phyloP scores from a whole-genome alignment of 2,329 filamentous ascomycete species.

The Curvularia sp. region DNA sequence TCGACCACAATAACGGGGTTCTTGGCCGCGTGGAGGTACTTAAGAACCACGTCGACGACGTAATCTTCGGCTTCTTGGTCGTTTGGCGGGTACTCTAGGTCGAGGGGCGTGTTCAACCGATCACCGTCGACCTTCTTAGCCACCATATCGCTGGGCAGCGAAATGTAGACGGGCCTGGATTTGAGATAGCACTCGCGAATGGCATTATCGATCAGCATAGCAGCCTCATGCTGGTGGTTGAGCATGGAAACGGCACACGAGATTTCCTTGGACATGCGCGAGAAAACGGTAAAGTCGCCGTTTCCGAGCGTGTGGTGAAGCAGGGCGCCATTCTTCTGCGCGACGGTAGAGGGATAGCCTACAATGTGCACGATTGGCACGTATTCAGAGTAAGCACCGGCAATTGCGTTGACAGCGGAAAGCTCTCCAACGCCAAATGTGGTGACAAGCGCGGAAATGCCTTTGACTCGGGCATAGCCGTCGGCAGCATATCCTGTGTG shows the following conservation, averaged over 20 bases:
- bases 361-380: constrained; percentile 58
- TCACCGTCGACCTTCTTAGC: constrained; percentile 76
- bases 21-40: constrained; percentile 74
- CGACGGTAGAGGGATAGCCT: constrained; percentile 52
- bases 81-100: constrained; percentile 69
- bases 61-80: constrained; percentile 77
- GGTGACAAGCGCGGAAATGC: constrained; percentile 55
- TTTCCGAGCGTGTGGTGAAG: constrained; percentile 58
- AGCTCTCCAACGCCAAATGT: constrained; percentile 59
- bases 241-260: constrained; percentile 75
- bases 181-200: constrained; percentile 76
- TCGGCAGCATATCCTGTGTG: constrained; percentile 55
- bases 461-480: constrained; percentile 56
- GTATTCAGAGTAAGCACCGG: constrained; percentile 57
- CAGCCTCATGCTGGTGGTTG: constrained; percentile 72
- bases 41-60: constrained; percentile 79
- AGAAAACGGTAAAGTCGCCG: constrained; percentile 81
- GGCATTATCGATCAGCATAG: constrained; percentile 77
- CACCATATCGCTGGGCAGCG: constrained; percentile 82
- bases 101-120: constrained; percentile 72
- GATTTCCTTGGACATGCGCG: constrained; percentile 76
- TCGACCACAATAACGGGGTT: constrained; percentile 82
- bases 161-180: constrained; percentile 82
- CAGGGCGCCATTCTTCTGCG: constrained; percentile 52
- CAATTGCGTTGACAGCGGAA: constrained; percentile 56